A percentile compares a stretch with the other conserved stretches of the same genome.
Conservation (phyloP, 805 yeast species). For the Wickerhamomyces queroliae region DNA sequence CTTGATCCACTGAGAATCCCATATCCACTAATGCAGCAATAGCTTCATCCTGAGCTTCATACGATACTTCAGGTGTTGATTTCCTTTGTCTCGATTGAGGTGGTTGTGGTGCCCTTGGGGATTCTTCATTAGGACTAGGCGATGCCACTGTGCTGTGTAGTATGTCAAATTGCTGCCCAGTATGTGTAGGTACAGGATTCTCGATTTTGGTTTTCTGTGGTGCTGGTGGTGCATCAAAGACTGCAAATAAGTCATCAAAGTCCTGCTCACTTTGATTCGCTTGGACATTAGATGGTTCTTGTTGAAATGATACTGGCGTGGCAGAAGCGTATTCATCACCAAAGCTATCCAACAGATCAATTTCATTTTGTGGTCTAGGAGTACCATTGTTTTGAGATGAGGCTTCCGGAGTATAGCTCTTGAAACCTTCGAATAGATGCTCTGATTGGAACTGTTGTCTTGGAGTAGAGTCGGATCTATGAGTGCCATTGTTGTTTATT, state of each 20-base stretch:
- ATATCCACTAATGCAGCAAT: conserved; percentile 72
- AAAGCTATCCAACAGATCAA: conserved; percentile 15
- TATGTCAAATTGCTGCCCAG: neutral
- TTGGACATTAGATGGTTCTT: conserved; percentile 1
- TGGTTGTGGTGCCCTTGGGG: neutral
- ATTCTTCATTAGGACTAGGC: neutral
- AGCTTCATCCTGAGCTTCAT: conserved; percentile 35
- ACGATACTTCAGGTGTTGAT: conserved; percentile 4
- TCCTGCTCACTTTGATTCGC: conserved; percentile 11
- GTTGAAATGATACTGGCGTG: no score
- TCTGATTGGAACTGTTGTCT: conserved; percentile 3
- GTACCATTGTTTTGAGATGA: neutral
- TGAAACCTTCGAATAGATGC: conserved; percentile 19
- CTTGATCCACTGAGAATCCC: conserved; percentile 64
- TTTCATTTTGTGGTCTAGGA: neutral
- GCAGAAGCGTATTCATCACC: conserved; percentile 1
- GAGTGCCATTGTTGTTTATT: neutral
- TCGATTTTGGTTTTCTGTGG: conserved; percentile 3
- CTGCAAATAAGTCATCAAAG: conserved; percentile 26
- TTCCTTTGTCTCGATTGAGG: conserved; percentile 1
- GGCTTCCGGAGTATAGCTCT: neutral
- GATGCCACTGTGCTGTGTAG: neutral
- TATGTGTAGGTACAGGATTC: conserved; percentile 3
- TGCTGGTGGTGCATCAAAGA: conserved; percentile 20
- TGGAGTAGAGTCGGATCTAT: conserved; percentile 1